Percentiles rank a stretch among this genome's conserved stretches.
Conservation (phyloP, 768 basidiomycete species). For the Zangia roseola region DNA sequence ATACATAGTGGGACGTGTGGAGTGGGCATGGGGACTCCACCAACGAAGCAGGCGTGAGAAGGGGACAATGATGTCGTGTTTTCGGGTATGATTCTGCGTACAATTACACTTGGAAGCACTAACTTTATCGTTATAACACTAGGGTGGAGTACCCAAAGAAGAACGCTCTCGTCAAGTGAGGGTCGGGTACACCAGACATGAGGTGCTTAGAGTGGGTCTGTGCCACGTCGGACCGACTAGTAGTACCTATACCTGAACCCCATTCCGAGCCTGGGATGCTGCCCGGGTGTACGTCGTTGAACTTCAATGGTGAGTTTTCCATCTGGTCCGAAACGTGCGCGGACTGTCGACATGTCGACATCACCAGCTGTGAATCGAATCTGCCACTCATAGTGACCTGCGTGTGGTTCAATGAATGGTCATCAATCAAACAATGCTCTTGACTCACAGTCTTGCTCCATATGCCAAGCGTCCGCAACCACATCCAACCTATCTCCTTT, state of each 20-base stretch:
- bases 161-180: background rate
- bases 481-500: constrained; percentile 56
- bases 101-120: constrained; percentile 16
- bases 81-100: constrained; percentile 19
- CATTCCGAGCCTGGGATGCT: constrained; percentile 25
- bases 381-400: constrained; percentile 65
- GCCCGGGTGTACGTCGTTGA: constrained; percentile 27
- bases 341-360: constrained; percentile 51
- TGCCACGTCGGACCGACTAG: constrained; percentile 9
- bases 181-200: background rate
- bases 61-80: background rate
- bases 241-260: constrained; percentile 29
- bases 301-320: constrained; percentile 51
- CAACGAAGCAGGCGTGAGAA: constrained; percentile 4
- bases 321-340: constrained; percentile 46
- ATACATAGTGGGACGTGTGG: constrained; percentile 13
- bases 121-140: constrained; percentile 23
- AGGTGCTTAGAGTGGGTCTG: constrained; percentile 2
- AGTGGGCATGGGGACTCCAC: constrained; percentile 1
- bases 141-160: constrained; percentile 1
- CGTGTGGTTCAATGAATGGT: constrained; percentile 1
- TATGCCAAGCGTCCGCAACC: constrained; percentile 63
- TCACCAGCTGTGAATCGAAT: constrained; percentile 53
- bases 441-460: constrained; percentile 56
- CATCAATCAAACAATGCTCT: background rate